Base-by-base conservation (phyloP, 1,139 yeast species). In the Geotrichum restrictum region DNA sequence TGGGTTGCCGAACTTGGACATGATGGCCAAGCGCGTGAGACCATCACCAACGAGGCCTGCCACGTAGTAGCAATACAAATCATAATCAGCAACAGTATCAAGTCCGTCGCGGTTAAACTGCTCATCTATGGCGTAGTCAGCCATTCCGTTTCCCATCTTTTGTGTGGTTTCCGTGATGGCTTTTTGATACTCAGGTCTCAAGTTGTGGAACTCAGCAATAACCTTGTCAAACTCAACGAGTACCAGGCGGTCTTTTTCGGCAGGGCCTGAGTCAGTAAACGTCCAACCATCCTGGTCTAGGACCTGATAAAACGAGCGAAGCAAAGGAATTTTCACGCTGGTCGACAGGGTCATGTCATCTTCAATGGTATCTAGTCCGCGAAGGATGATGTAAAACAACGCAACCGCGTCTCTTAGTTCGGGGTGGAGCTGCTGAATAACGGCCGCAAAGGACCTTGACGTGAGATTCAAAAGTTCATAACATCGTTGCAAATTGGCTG, bases 21-120 rank as follows among this genome's bases (percentile, higher is more conserved):
- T 54, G n/a, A 67, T 60, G n/a, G 89, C 81, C 70, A 94, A 74
- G 58, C 85, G 79, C 10, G 98, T 89, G 60, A 89, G 75, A 1
- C 98, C 98, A 65, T 89, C 96, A 51, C 98, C 98, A 42, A 93
- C 98, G 53, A 94, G 76, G 1, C 98, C 99, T 0, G 99, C 99
- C 54, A 93, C 99, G 65, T 91, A 88, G 70, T 89, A 94, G 69
- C 99, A 93, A 74, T 93, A 93, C 59, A 83, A 74, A 66, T 94
- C 93, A 66, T 85, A 94, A 65, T 89, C 98, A 58, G 78, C 75
- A 46, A 86, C 69, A 1, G 96, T 87, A 48, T 74, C 75, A 44
- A 93, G 83, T 2, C 98, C 98, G 57, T 81, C 81, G 61, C 79
- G 69, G 68, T 88, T 88, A 71, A 87, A 87, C 49, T 70, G 67